phyloP scores from a whole-genome alignment of 306 rosid species.

The Castanea sativa region DNA sequence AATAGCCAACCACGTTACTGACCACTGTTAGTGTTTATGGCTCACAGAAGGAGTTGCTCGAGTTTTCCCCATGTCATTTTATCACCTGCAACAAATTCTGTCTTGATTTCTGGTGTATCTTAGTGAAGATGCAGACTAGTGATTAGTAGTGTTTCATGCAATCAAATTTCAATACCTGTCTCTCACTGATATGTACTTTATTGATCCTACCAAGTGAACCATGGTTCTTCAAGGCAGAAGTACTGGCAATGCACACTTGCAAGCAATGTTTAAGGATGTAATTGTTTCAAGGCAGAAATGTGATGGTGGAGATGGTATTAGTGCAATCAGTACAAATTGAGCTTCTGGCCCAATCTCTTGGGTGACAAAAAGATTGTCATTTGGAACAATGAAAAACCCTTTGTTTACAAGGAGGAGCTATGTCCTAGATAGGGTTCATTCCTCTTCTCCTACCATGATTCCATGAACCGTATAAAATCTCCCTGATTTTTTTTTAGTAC shows the following conservation, averaged over 20 bases:
- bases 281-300: background rate
- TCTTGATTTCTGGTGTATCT: background rate
- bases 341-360: background rate
- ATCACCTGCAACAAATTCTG: background rate
- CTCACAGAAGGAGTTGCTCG: background rate
- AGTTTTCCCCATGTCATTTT: background rate
- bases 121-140: background rate
- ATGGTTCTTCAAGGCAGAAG: background rate
- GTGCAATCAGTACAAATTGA: background rate
- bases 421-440: background rate
- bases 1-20: background rate
- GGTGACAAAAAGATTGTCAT: background rate
- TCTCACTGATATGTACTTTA: background rate
- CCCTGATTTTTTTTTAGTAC: background rate
- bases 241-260: background rate
- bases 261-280: background rate
- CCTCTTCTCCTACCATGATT: background rate
- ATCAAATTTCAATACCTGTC: background rate
- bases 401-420: background rate
- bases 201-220: background rate
- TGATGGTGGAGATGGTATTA: background rate
- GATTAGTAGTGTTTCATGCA: background rate
- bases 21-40: background rate
- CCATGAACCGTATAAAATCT: background rate
- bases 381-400: background rate